Conservation (phyloP, 371 early-diverging fungal genomes). For the Umbelopsis sp. region DNA sequence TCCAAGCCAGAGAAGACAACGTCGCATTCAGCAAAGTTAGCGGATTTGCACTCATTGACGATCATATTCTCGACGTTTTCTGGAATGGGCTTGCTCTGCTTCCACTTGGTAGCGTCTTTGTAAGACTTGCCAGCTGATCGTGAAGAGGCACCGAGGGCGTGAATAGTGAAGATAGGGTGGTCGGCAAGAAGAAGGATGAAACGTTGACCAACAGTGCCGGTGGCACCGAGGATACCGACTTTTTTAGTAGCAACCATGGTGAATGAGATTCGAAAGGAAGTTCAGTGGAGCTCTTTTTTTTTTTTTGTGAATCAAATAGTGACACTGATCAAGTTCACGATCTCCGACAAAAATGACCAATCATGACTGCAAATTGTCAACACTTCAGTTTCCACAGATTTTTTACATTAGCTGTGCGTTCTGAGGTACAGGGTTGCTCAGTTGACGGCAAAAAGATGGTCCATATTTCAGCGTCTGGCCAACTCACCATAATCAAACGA, state of each 20-base stretch:
- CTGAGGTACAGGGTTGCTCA: too few species aligned
- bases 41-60: conserved; percentile 77
- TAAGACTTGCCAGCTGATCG: conserved; percentile 92
- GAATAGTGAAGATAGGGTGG: conserved; percentile 88
- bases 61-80: conserved; percentile 54
- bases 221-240: conserved; percentile 95
- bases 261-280: background rate
- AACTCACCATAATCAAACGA: too few species aligned
- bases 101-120: conserved; percentile 83
- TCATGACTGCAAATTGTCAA: conserved; percentile 4
- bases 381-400: background rate
- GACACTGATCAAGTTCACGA: conserved; percentile 8
- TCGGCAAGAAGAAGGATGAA: conserved; percentile 86
- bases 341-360: conserved; percentile 14
- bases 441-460: too few species aligned
- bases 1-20: conserved; percentile 95
- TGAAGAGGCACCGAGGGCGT: conserved; percentile 88
- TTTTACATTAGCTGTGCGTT: too few species aligned
- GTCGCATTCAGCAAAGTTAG: conserved; percentile 79
- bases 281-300: background rate
- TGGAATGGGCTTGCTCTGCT: conserved; percentile 82
- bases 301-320: background rate
- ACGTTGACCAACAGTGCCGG: conserved; percentile 98
- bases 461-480: too few species aligned
- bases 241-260: conserved; percentile 46